Evolutionary conservation across 768 basidiomycete species (phyloP).

Genomic region (Galerina marginata): DNA sequence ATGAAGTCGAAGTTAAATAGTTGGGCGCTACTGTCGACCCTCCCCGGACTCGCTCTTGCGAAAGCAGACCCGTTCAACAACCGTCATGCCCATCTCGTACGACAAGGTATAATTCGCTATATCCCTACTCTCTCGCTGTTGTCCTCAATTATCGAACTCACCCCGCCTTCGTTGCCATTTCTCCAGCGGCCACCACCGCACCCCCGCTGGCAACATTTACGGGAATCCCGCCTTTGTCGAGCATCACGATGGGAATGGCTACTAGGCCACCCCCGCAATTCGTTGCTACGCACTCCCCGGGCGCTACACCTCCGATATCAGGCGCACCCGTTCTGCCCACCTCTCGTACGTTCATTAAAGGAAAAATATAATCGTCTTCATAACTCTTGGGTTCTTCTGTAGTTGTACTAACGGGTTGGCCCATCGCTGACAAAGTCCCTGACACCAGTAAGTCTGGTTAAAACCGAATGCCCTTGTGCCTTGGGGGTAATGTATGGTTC

Average conservation of each 20-base stretch:
- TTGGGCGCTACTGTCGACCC: no score
- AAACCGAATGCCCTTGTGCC: neutral
- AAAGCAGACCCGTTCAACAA: no score
- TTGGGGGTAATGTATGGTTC: neutral
- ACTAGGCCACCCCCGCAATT: constrained; percentile 50
- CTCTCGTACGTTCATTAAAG: constrained; percentile 46
- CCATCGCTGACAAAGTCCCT: constrained; percentile 67
- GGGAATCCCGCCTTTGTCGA: constrained; percentile 59
- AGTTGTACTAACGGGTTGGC: constrained; percentile 52
- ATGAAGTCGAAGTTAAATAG: no score
- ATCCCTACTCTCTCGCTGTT: no score
- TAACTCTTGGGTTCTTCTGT: neutral
- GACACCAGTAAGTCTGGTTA: constrained; percentile 51
- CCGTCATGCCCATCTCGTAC: no score
- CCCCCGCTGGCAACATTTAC: constrained; percentile 53
- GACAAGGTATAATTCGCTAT: no score
- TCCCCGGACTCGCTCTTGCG: no score
- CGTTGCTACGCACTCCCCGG: constrained; percentile 59
- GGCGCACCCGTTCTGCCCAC: constrained; percentile 70
- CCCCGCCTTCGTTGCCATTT: no score
- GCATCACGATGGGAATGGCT: constrained; percentile 69
- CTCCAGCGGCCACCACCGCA: constrained; percentile 20
- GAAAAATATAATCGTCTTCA: neutral
- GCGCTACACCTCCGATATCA: constrained; percentile 62
- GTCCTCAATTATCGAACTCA: no score